phyloP scores from a whole-genome alignment of 768 basidiomycete genomes.

The Suillus bovinus region DNA sequence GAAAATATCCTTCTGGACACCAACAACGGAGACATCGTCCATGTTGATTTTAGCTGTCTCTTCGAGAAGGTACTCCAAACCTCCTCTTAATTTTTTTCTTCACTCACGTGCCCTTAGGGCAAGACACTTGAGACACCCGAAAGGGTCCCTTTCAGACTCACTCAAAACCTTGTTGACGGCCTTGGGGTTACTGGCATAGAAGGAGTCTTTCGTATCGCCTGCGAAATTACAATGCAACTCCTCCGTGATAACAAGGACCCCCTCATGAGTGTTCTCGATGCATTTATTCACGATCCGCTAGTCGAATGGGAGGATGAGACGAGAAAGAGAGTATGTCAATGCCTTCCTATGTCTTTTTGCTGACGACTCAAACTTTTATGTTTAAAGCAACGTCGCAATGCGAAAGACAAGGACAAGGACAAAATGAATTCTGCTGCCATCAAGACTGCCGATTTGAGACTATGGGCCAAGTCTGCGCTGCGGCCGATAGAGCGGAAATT shows the following conservation, averaged over 20 bases:
- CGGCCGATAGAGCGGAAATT: conserved; percentile 84
- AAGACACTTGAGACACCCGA: conserved; percentile 87
- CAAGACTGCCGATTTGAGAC: conserved; percentile 55
- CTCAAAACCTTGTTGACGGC: conserved; percentile 90
- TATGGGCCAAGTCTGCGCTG: conserved; percentile 74
- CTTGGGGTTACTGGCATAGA: conserved; percentile 93
- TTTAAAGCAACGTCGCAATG: conserved; percentile 6
- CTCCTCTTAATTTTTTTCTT: neutral
- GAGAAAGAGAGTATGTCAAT: conserved; percentile 52
- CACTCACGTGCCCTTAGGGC: conserved; percentile 43
- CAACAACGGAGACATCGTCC: conserved; percentile 87
- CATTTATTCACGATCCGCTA: conserved; percentile 95
- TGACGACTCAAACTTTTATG: conserved; percentile 4
- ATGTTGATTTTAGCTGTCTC: conserved; percentile 97
- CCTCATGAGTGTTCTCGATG: conserved; percentile 93
- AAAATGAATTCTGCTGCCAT: conserved; percentile 27
- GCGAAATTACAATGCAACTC: conserved; percentile 86
- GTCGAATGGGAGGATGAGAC: conserved; percentile 93
- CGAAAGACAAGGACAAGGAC: conserved; percentile 39
- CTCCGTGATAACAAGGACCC: conserved; percentile 90
- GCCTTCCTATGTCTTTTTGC: neutral
- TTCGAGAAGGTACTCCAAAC: conserved; percentile 79
- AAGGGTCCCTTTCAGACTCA: conserved; percentile 90
- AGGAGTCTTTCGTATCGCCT: conserved; percentile 89
- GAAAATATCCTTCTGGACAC: conserved; percentile 95